Conservation (phyloP, 345 rosid genomes). For the Raphanus sativus region DNA sequence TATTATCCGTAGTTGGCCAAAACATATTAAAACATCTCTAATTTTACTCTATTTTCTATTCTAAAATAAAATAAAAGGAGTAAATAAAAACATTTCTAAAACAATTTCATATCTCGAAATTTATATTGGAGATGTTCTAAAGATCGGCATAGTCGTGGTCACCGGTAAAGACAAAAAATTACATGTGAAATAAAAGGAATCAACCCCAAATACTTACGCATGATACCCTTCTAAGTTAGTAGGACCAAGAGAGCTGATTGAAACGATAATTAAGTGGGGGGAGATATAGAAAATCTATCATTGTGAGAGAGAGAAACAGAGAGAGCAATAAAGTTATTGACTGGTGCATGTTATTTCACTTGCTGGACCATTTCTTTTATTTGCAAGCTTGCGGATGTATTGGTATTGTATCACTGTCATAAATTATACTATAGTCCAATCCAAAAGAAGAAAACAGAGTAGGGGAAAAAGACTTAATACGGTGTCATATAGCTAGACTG, state of each 20-base stretch:
- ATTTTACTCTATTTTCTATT: no score
- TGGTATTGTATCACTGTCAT: constrained; percentile 1
- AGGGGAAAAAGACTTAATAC: constrained; percentile 6
- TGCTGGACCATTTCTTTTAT: constrained; percentile 27
- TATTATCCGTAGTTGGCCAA: not conserved
- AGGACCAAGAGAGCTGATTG: constrained; percentile 22
- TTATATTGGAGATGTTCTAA: no score
- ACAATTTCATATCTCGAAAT: no score
- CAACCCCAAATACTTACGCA: no score
- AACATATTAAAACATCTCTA: no score
- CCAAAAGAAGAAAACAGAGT: constrained; percentile 14
- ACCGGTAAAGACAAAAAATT: no score
- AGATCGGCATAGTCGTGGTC: no score
- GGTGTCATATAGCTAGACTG: constrained; percentile 25
- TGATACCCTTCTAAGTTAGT: not conserved
- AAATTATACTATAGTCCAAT: not conserved
- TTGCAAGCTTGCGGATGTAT: constrained; percentile 10
- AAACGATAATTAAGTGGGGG: constrained; percentile 21
- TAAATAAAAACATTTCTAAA: no score
- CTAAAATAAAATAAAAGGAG: no score
- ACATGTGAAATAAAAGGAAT: no score
- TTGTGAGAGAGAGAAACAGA: constrained; percentile 23
- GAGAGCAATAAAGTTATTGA: constrained; percentile 16
- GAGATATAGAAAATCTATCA: constrained; percentile 26
- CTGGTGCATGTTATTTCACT: constrained; percentile 31